These are phyloP conservation scores for Cubamyces sp. DNA, from an alignment of 768 basidiomycete species.

Conservation along the genomic window DNA sequence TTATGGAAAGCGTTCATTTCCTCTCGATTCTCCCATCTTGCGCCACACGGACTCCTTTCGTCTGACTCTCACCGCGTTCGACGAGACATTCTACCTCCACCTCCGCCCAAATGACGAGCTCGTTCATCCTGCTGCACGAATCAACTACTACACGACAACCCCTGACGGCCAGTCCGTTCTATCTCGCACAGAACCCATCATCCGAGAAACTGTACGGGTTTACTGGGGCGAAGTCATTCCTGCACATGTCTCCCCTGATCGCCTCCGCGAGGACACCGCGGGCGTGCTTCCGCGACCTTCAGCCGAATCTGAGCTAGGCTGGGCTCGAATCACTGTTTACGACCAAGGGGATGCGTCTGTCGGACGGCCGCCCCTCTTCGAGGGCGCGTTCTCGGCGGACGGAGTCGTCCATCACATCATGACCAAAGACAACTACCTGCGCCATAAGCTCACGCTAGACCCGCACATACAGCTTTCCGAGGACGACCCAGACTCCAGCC, in stretches of 20 bases:
- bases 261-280: conserved; percentile 67
- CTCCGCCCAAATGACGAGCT: conserved; percentile 79
- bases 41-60: conserved; percentile 73
- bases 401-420: conserved; percentile 73
- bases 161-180: conserved; percentile 55
- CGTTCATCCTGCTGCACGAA: conserved; percentile 75
- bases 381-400: conserved; percentile 74
- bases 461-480: conserved; percentile 47
- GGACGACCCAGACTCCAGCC: conserved; percentile 48
- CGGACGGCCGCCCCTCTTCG: conserved; percentile 61
- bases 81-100: conserved; percentile 70
- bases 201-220: conserved; percentile 63
- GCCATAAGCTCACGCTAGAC: conserved; percentile 61
- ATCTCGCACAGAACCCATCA: conserved; percentile 61
- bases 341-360: conserved; percentile 53
- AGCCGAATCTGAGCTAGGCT: conserved; percentile 57
- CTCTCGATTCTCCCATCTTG: conserved; percentile 49
- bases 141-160: conserved; percentile 61
- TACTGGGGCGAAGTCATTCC: conserved; percentile 80
- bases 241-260: conserved; percentile 51
- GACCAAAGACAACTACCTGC: conserved; percentile 71
- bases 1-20: conserved; percentile 33
- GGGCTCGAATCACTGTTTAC: conserved; percentile 79
- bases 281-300: conserved; percentile 52
- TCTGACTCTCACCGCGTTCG: conserved; percentile 67